Evolutionary conservation across 371 early-diverging fungal genomes (phyloP), one percentile per base, ranked within the genome.

Genomic region (Sporodiniella umbellata): DNA sequence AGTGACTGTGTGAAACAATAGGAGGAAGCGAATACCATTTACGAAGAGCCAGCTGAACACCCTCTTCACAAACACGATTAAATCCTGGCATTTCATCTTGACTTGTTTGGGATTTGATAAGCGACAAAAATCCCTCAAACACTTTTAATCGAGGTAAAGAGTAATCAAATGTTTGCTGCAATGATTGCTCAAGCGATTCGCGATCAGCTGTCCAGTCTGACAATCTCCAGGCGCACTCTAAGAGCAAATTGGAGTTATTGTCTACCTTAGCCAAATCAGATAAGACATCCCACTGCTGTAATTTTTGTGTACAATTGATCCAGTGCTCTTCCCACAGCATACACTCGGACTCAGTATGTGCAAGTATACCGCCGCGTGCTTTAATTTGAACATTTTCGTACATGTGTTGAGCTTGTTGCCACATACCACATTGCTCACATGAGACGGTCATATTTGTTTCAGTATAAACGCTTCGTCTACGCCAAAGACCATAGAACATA

Each of bases 281-380:
- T 45, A 98, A 73, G 45, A 98, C 84, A 56, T 99, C 99, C 99
- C 99, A 99, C 65, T 95, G 96, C 70, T 99, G 99, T 23, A 99
- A 69, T 37, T 92, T 85, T 62, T 94, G 84, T 0, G 98, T 88
- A 53, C 95, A 93, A 8, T 68, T 64, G 15, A 98, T 82, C 93
- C 99, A 99, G 54, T 94, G 94, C 45, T 96, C 90, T 72, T 99
- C 98, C 99, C 99, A 99, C 12, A 98, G 72, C 39, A 82, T 80
- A 62, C 95, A 98, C 63, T 99, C 99, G 0, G 94, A 82, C 64
- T 99, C 99, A 21, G 91, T 84, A 56, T 95, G 98, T 2, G 94
- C 90, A 31, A 95, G 64, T 1, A 84, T 81, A 0, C 95, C 93
- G 2, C 85, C 88, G 3, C 95, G 80, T 1, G 95, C 97, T 69